Conservation (phyloP, 2,329 filamentous ascomycete genomes). For the Malbranchea cinnamomea region DNA sequence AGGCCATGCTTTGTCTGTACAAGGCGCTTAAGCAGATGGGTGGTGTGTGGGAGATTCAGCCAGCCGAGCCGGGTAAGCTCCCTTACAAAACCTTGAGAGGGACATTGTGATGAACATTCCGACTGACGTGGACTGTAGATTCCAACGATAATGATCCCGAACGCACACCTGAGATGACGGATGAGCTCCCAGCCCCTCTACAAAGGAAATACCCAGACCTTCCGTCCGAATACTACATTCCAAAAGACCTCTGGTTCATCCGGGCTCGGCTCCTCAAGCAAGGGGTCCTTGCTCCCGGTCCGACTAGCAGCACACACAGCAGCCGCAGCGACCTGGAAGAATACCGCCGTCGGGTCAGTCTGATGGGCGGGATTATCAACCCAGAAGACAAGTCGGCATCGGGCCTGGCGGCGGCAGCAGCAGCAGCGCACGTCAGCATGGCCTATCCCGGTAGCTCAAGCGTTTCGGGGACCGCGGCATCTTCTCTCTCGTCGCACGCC, state of each 20-base stretch:
- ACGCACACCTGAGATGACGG: conserved; percentile 19
- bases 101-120: not conserved
- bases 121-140: no score
- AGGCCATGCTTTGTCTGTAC: conserved; percentile 90
- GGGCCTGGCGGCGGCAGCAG: conserved; percentile 12
- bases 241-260: conserved; percentile 90
- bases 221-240: conserved; percentile 58
- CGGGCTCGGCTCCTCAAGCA: conserved; percentile 76
- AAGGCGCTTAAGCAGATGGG: conserved; percentile 77
- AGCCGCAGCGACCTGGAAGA: conserved; percentile 29
- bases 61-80: conserved; percentile 24
- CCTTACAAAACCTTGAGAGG: conserved; percentile 4
- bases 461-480: conserved; percentile 22
- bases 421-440: conserved; percentile 8
- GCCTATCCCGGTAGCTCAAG: conserved; percentile 17
- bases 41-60: conserved; percentile 63
- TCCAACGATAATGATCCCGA: conserved; percentile 21
- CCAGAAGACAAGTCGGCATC: conserved; percentile 20
- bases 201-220: conserved; percentile 31
- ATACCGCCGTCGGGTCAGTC: conserved; percentile 24
- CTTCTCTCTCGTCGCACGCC: conserved; percentile 29
- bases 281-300: conserved; percentile 46
- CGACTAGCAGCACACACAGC: conserved; percentile 23
- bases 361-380: conserved; percentile 18
- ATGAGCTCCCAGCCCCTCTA: conserved; percentile 23